These are phyloP conservation scores for Leishmania tarentolae DNA, from an alignment of 208 protist genomes.

Conservation along the genomic window DNA sequence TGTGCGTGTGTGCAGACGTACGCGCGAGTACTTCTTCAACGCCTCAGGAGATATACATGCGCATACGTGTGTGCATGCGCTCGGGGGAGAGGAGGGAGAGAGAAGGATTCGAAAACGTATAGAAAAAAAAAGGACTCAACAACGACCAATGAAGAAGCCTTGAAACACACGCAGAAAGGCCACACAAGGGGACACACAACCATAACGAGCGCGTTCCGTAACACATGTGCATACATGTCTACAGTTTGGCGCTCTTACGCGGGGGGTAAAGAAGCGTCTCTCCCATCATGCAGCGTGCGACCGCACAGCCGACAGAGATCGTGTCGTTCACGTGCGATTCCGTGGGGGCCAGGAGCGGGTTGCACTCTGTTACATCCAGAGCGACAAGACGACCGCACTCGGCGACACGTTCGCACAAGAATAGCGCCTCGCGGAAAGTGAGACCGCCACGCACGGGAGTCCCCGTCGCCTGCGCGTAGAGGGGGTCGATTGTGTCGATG, in stretches of 20 bases:
- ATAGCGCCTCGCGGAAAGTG: constrained; percentile 51
- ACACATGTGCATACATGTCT: not conserved
- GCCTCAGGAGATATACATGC: not conserved
- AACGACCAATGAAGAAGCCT: not conserved
- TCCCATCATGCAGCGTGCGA: constrained; percentile 50
- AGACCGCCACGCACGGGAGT: constrained; percentile 63
- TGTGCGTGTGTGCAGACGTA: not conserved
- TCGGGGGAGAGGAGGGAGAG: not conserved
- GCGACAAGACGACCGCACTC: constrained; percentile 52
- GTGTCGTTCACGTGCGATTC: constrained; percentile 40
- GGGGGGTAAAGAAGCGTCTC: constrained; percentile 43
- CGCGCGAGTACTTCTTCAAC: not conserved
- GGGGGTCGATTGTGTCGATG: constrained; percentile 67
- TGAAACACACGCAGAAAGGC: not conserved
- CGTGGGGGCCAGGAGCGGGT: constrained; percentile 50
- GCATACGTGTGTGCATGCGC: not conserved
- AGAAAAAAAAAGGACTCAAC: not conserved
- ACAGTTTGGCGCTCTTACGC: constrained; percentile 31
- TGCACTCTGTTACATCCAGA: constrained; percentile 74
- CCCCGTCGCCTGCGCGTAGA: constrained; percentile 57
- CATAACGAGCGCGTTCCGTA: not conserved
- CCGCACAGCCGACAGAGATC: constrained; percentile 43
- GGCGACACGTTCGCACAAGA: constrained; percentile 43
- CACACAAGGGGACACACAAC: not conserved
- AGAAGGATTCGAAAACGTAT: not conserved